These are phyloP conservation scores for Pachysolen tannophilus DNA, from an alignment of 805 yeast species.

Conservation along the genomic window DNA sequence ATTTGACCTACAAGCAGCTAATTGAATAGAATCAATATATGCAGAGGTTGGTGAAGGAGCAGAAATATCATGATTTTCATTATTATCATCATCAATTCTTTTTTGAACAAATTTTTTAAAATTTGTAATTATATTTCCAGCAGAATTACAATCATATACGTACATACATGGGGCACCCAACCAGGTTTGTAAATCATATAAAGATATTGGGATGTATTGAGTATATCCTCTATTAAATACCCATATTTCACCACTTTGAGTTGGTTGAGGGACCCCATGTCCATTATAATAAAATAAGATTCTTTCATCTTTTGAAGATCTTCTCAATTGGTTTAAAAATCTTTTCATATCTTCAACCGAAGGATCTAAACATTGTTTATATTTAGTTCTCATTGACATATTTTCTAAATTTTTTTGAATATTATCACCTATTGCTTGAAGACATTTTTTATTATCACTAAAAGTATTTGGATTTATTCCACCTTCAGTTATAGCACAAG, in stretches of 20 bases:
- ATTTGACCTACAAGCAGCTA: constrained; percentile 85
- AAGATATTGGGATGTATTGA: constrained; percentile 91
- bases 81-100: constrained; percentile 79
- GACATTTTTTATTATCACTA: constrained; percentile 82
- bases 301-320: constrained; percentile 90
- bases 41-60: constrained; percentile 59
- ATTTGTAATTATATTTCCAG: constrained; percentile 87
- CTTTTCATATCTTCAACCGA: constrained; percentile 93
- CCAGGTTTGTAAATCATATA: constrained; percentile 96
- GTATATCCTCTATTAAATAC: constrained; percentile 96
- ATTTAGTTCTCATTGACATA: constrained; percentile 76
- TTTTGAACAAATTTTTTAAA: constrained; percentile 87
- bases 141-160: constrained; percentile 90
- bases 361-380: constrained; percentile 88
- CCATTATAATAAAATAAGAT: constrained; percentile 94
- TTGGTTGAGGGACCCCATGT: constrained; percentile 97
- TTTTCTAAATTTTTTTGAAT: constrained; percentile 87
- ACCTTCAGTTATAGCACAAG: constrained; percentile 86
- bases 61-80: constrained; percentile 41
- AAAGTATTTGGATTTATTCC: constrained; percentile 86
- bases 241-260: constrained; percentile 96
- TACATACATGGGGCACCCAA: constrained; percentile 95
- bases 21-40: constrained; percentile 81
- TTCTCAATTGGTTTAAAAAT: constrained; percentile 78
- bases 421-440: constrained; percentile 84